Base-by-base conservation (phyloP, 805 yeast genomes). In the Candida alai region DNA sequence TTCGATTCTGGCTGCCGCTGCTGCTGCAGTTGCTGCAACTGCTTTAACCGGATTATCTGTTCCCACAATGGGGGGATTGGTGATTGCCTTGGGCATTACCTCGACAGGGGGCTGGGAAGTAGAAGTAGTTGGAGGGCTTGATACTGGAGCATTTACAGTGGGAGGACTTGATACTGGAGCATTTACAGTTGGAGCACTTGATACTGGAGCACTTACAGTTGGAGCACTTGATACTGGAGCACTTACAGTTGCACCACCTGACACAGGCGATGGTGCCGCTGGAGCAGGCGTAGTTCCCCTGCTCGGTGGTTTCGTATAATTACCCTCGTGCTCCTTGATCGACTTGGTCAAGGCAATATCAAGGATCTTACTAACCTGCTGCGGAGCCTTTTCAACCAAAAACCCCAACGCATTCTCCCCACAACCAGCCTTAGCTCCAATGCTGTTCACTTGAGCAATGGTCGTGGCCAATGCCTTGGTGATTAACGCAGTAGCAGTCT, bases 381-480 rank as follows among this genome's bases (percentile, higher is more conserved):
- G 81, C 3, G 94, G 94, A 34, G 85, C 85, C 43, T 78, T 80
- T 37, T 84, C 90, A 48, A 84, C 85, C 49, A 82, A 68, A 20
- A 85, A 82, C 10, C 84, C 78, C 41, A 84, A 62, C 4, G 93
- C 89, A 48, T 84, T 83, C 14, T 87, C 85, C 1, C 79, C 77
- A 39, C 84, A 80, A 12, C 93, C 89, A 23, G 83, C 85, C 47
- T 79, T 80, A 48, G 88, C 85, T 0, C 95, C 95, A 6, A 89
- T 89, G 45, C 80, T 89, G 39, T 84, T 82, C 7, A 84, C 90
- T 54, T 84, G 93, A 8, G 94, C 90, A 42, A 89, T 87, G 0
- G 96, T 90, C 66, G 89, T 84, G 3, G 96, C 96, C 45, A 89
- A 68, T 1, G 96, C 96, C 48, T 84, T 88, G 6, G 96, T 89